Conservation (phyloP, 139 green algal species). For the Dunaliella primolecta region DNA sequence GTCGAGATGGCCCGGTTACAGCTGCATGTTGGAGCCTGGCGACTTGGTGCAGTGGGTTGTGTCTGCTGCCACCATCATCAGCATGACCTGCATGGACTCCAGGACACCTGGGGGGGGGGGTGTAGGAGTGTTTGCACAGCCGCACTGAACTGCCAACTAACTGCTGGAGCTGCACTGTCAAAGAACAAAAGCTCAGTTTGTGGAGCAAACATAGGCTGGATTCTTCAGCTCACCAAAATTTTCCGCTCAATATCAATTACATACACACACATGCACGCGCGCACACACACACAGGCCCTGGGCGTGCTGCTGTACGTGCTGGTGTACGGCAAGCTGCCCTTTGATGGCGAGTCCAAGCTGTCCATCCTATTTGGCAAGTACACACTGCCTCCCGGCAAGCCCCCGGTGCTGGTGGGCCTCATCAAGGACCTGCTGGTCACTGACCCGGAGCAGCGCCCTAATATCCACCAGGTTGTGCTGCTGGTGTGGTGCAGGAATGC, state of each 20-base stretch:
- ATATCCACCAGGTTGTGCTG: slow-evolving; percentile 1
- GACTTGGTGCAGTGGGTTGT: too few species aligned
- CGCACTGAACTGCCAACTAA: too few species aligned
- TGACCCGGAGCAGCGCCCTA: slow-evolving; percentile 10
- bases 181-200: too few species aligned
- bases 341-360: slow-evolving; percentile 75
- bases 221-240: too few species aligned
- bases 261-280: neutral
- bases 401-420: slow-evolving; percentile 5
- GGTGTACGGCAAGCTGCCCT: slow-evolving; percentile 73
- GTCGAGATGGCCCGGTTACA: neutral
- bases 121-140: too few species aligned
- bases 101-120: too few species aligned
- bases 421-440: slow-evolving; percentile 11
- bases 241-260: too few species aligned
- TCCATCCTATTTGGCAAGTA: slow-evolving; percentile 69
- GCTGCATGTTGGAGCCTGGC: neutral
- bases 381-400: slow-evolving; percentile 10
- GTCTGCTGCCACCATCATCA: too few species aligned
- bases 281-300: slow-evolving; percentile 53
- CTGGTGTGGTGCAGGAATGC: neutral
- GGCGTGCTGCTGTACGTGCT: slow-evolving; percentile 84
- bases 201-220: too few species aligned
- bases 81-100: too few species aligned
- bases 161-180: too few species aligned